These are phyloP conservation scores for Teunomyces aglyptinius DNA, from an alignment of 805 yeast species.

Conservation along the genomic window DNA sequence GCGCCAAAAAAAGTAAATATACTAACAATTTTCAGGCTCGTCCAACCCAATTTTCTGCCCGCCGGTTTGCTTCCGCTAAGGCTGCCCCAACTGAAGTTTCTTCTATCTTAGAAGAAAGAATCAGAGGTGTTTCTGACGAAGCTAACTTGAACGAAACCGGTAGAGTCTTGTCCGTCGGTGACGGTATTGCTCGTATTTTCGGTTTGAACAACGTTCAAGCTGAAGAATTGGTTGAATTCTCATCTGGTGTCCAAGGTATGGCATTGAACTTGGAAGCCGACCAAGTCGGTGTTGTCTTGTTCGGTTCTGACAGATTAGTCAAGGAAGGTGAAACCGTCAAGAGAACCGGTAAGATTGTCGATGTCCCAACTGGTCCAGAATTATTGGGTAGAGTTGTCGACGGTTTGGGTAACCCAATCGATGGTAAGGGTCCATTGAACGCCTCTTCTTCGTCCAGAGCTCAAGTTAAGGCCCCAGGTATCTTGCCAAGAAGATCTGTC, in stretches of 20 bases:
- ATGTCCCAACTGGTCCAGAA: conserved; percentile 98
- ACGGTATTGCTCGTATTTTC: conserved; percentile 99
- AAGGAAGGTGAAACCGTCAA: conserved; percentile 99
- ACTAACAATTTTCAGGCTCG: conserved; percentile 57
- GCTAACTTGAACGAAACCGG: conserved; percentile 99
- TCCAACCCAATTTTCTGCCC: conserved; percentile 62
- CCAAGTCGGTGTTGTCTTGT: conserved; percentile 99
- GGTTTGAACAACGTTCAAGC: conserved; percentile 99
- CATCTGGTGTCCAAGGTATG: conserved; percentile 99
- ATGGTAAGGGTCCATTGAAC: conserved; percentile 98
- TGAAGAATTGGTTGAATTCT: conserved; percentile 98
- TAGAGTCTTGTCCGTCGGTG: conserved; percentile 99
- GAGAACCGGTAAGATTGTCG: conserved; percentile 99
- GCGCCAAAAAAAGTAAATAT: conserved; percentile 6
- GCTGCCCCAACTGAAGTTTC: conserved; percentile 99
- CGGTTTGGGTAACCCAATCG: conserved; percentile 98
- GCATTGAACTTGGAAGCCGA: conserved; percentile 99
- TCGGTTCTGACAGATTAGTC: conserved; percentile 98
- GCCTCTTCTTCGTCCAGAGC: conserved; percentile 86
- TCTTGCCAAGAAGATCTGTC: conserved; percentile 98
- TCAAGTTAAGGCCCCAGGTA: conserved; percentile 99
- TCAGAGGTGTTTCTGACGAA: conserved; percentile 98
- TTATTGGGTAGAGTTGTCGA: conserved; percentile 99
- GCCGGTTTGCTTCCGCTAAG: conserved; percentile 91
- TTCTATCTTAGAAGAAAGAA: conserved; percentile 97